Conservation (phyloP, 2,329 filamentous ascomycete species). For the Hymenoscyphus fraxineus region DNA sequence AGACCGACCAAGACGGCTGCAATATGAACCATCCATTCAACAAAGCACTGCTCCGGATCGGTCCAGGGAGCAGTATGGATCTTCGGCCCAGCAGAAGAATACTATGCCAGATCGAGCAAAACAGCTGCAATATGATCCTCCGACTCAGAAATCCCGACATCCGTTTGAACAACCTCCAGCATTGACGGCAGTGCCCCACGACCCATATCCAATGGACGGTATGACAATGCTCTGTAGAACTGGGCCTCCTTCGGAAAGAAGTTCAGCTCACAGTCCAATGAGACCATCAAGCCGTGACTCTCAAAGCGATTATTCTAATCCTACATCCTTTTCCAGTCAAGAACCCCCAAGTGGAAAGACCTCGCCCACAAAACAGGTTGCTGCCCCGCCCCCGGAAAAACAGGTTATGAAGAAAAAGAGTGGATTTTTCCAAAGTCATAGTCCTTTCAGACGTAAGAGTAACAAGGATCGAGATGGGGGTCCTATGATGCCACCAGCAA, state of each 20-base stretch:
- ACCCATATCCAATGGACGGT: conserved; percentile 89
- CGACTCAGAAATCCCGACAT: conserved; percentile 21
- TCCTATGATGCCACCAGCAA: conserved; percentile 35
- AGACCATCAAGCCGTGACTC: conserved; percentile 83
- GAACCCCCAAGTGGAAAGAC: conserved; percentile 71
- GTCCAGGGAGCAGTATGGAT: conserved; percentile 18
- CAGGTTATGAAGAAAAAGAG: conserved; percentile 65
- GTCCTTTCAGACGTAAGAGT: conserved; percentile 89
- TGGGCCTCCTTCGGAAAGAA: conserved; percentile 66
- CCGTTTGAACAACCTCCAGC: conserved; percentile 46
- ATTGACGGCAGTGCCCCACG: conserved; percentile 73
- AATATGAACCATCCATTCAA: conserved; percentile 13
- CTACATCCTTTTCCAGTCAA: conserved; percentile 82
- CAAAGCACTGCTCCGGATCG: conserved; percentile 42
- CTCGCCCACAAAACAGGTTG: conserved; percentile 66
- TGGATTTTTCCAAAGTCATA: conserved; percentile 91
- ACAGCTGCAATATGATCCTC: conserved; percentile 24
- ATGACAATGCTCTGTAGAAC: conserved; percentile 97
- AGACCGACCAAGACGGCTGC: conserved; percentile 9
- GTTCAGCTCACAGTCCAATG: conserved; percentile 60
- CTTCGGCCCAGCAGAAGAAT: conserved; percentile 41
- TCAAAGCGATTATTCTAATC: conserved; percentile 85
- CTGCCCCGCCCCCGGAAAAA: conserved; percentile 53
- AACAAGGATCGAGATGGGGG: conserved; percentile 66
- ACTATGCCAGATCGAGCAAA: conserved; percentile 22